Base-by-base conservation (phyloP, 2,329 filamentous ascomycete species). In the Leptodontidium sp. region DNA sequence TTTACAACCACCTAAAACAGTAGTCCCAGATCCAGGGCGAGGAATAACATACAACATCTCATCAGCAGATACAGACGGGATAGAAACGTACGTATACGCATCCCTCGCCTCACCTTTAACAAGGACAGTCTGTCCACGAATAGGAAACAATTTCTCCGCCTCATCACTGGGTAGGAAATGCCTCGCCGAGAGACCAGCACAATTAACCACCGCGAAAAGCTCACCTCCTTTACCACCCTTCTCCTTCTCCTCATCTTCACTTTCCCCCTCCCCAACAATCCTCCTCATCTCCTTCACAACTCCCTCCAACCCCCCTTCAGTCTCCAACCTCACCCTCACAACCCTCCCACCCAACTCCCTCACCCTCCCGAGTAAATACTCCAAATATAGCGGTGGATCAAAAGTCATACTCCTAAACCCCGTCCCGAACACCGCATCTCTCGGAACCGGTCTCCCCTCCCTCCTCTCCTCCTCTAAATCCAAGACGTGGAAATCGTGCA, bases 51-150 rank as follows among this genome's bases (percentile, higher is more conserved):
- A 84, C 2, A 76, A 73, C 6, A 76, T 75, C 21, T 72, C 71
- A 35, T 66, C 61, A 1, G 38, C 40, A 5, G 24, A 24, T 1
- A 15, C 58, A 35, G 74, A 70, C 3, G 72, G 75, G 15, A 80
- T 74, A 14, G 75, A 77, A 3, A 75, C 66, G 29, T 70, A 72
- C 2, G 72, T 74, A 26, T 76, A 71, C n/a, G 76, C 77, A 29
- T 69, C 68, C 6, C 72, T 64, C 7, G 82, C 80, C 70, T 81
- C 78, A 14, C 83, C 81, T 62, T 78, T 79, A 1, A 84, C 82
- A 1, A 84, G 73, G 1, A 84, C 76, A 0, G 82, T 84, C 69
- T 84, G 83, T 5, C 83, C 83, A 14, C 81, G 75, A 50, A 84
- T 79, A 0, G 83, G 82, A 68, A 78, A 80, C 63, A 84, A 73